Conservation (phyloP, 2,329 filamentous ascomycete species). For the Beauveria pseudobassiana region DNA sequence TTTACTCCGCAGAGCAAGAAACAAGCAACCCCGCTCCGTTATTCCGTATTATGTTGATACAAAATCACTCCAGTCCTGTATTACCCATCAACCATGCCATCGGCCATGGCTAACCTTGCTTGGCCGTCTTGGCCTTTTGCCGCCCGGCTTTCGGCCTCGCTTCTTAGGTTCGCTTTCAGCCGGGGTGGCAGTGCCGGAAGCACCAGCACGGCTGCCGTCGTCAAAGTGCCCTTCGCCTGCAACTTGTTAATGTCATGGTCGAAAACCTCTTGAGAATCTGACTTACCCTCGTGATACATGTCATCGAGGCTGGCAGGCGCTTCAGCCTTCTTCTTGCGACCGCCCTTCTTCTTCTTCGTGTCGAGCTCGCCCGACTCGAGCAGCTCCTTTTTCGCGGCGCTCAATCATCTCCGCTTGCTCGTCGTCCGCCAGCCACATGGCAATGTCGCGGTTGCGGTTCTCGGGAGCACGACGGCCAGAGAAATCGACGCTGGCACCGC, state of each 20-base stretch:
- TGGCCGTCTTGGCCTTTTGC: constrained; percentile 59
- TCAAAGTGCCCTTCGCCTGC: constrained; percentile 95
- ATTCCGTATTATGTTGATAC: constrained; percentile 13
- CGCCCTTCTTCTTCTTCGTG: constrained; percentile 56
- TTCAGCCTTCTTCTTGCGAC: constrained; percentile 48
- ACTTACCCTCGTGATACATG: constrained; percentile 97
- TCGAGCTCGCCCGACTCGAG: constrained; percentile 63
- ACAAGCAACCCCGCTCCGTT: neutral
- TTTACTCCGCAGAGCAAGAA: constrained; percentile 9
- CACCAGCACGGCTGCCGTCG: constrained; percentile 61
- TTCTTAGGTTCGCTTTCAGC: constrained; percentile 47
- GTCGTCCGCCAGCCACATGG: constrained; percentile 97
- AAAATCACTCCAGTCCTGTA: constrained; percentile 1
- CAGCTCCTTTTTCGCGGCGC: constrained; percentile 81
- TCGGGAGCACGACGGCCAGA: constrained; percentile 81
- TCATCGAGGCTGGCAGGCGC: constrained; percentile 71
- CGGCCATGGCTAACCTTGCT: constrained; percentile 62
- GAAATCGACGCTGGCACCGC: constrained; percentile 89
- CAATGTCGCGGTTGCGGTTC: constrained; percentile 95
- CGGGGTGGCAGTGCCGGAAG: constrained; percentile 78
- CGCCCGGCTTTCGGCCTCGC: constrained; percentile 49
- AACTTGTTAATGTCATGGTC: constrained; percentile 18
- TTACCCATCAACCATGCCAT: constrained; percentile 38
- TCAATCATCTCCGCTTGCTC: constrained; percentile 94
- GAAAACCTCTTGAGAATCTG: neutral